Base-by-base conservation (phyloP, 306 rosid species). In the Inga leiocalycina region DNA sequence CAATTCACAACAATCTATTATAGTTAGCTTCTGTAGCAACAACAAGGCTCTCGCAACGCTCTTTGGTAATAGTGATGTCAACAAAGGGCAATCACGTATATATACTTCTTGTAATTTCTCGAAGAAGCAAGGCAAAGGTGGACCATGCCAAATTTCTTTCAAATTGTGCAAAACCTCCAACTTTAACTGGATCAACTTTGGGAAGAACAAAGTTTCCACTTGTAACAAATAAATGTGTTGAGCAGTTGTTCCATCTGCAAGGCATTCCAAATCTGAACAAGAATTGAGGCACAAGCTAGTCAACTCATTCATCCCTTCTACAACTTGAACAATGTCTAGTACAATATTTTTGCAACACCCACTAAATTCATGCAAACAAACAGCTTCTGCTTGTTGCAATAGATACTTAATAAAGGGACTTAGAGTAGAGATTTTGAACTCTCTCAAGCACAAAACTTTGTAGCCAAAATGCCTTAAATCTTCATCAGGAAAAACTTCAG, bases 181-280 rank as follows among this genome's bases (percentile, higher is more conserved):
- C 8, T 8, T 3, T 62, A n/a, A 59, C 7, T 61, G 3, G 67
- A 57, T 57, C 9, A 57, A 3, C 65, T 57, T 57, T 57, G 65
- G 65, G 30, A 57, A 54, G 61, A 57, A 24, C 35, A 2, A 8
- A 43, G 70, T 24, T 10, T 76, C 49, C 34, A 2, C 37, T n/a
- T 16, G 48, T 10, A 82, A 35, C 56, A n/a, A 74, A 81, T 51
- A 10, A 48, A 11, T 56, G 17, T 67, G 37, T 52, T 54, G 13
- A 51, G 62, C 57, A 45, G 27, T 24, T 24, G 82, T 32, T 15
- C 37, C 30, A 24, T 61, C 48, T 20, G 62, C 51, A 43, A 78
- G 22, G 46, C 59, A 76, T 59, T 71, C 59, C 4, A 71, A 71
- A 65, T 71, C 52, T 32, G 37, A 70, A 61, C 82, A 83, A 59